Base-by-base conservation (phyloP, 2,329 filamentous ascomycete species). In the Fusarium domesticum region DNA sequence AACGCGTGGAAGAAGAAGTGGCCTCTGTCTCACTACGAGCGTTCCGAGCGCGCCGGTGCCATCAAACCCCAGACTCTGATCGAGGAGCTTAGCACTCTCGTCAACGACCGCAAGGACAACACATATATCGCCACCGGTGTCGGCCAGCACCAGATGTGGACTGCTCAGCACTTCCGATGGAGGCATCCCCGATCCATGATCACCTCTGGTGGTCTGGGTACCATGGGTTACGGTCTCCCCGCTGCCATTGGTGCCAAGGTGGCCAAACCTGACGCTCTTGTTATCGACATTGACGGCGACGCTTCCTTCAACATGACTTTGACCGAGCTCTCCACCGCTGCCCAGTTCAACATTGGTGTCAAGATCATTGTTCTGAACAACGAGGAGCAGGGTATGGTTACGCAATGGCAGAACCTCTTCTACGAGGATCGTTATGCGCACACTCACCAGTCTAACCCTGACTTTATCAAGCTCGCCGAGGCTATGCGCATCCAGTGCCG, bases 231-330 rank as follows among this genome's bases (percentile, higher is more conserved):
- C 71, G 93, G 93, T 64, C 81, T 98, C 34, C 93, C 93, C 18
- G 88, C 91, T 18, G 91, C 93, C 51, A 97, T 97, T 54, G 93
- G 93, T 51, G 91, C 90, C 61, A 96, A 96, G 77, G 92, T 96
- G 8, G 75, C 75, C n/a, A 69, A 71, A 48, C 78, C 78, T 1
- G 87, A 96, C 39, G 83, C 87, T 50, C 81, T 95, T 39, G 92
- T 97, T 48, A 83, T 97, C 47, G 92, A 97, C 68, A 95, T 97
- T 61, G 93, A 98, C 65, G 93, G 93, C 51, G 93, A 97, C 66
- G 93, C 92, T n/a, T 96, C 91, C 4, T 97, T 98, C 76, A 89
- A 89, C 77, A 97, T 98, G 93, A 97, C 93, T 6, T 77, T 96
- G 47, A 96, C 92, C 2, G 93, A 98, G 73, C 83, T 98, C 41